A percentile compares a stretch with the other conserved stretches of the same genome.
Evolutionary conservation across 768 basidiomycete genomes (phyloP).

Genomic region (Panaeolus papilionaceus): DNA sequence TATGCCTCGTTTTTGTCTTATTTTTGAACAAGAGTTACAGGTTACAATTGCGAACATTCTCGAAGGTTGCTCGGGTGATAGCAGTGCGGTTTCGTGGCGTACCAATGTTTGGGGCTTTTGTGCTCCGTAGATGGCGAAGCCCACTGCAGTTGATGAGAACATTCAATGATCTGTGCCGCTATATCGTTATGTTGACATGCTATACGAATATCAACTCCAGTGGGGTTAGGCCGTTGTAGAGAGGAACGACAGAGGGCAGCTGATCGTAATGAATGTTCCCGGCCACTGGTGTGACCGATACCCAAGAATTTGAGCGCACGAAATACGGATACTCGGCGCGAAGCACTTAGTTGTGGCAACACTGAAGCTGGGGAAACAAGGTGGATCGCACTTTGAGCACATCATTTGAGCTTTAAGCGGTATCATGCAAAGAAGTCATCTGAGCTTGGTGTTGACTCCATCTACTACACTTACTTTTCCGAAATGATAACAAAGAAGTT

Average conservation of each 20-base stretch:
- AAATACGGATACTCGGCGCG: slow-evolving; percentile 5
- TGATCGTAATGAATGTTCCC: slow-evolving; percentile 1
- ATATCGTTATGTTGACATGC: not conserved
- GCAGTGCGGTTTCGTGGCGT: not conserved
- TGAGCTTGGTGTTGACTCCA: not conserved
- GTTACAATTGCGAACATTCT: slow-evolving; percentile 1
- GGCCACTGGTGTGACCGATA: slow-evolving; percentile 2
- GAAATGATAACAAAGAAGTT: not conserved
- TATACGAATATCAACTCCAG: not conserved
- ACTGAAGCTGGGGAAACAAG: not conserved
- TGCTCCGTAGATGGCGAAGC: not conserved
- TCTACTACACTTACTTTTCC: not conserved
- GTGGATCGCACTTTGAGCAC: not conserved
- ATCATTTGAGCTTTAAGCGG: slow-evolving; percentile 6
- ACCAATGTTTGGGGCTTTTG: not conserved
- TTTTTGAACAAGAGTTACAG: not conserved
- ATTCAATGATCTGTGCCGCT: not conserved
- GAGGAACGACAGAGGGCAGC: not conserved
- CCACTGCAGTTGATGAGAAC: not conserved
- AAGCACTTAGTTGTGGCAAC: not conserved
- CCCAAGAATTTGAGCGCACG: not conserved
- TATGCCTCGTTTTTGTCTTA: slow-evolving; percentile 12
- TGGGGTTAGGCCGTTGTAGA: not conserved
- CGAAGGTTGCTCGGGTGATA: slow-evolving; percentile 1
- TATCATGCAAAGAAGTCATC: slow-evolving; percentile 8